Base-by-base conservation (phyloP, 768 basidiomycete genomes). In the Lentinula guzmanii region DNA sequence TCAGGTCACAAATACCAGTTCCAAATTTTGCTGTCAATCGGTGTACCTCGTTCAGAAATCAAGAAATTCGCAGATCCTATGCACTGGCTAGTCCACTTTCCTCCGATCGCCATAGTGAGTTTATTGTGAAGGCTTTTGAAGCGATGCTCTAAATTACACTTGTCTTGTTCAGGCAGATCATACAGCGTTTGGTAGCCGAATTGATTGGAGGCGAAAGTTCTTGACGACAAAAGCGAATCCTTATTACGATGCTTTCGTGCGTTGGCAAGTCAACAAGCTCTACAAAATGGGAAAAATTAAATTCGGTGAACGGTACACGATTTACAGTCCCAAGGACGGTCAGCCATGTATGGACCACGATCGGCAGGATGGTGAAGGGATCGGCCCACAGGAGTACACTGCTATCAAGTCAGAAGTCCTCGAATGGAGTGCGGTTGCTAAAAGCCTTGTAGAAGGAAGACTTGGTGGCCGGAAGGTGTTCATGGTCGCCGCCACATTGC, bases 301-400 rank as follows among this genome's bases (percentile, higher is more conserved):
- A 75, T 99, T 98, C 70, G 97, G 97, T 53, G 91, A 97, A 75
- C 88, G 97, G 48, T 96, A 98, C 74, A 99, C 97, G 13, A 93
- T 99, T 70, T 99, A 97, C 82, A 95, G 93, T 65, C 94, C 95
- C 2, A 98, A 98, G 74, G 97, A 99, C 67, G 95, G 95, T 2
- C 97, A 98, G 70, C 96, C 97, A 0, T 99, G 97, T 70, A 98
- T 99, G 97, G 97, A 99, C 74, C 97, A 99, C 76, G 97, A 99
- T 73, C 90, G 97, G 61, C 84, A 86, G 56, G 93, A 93, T 62
- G 97, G 97, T 45, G 97, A 99, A 75, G 96, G 89, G 52, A 78
- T 94, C 60, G 93, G 93, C 5, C 97, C 97, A 4, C 93, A 95
- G 69, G 96, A 98, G 70, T 98, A 98, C 76, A 92, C 95, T 18